Evolutionary conservation across 805 yeast species (phyloP).

Genomic region (Priceomyces medius): DNA sequence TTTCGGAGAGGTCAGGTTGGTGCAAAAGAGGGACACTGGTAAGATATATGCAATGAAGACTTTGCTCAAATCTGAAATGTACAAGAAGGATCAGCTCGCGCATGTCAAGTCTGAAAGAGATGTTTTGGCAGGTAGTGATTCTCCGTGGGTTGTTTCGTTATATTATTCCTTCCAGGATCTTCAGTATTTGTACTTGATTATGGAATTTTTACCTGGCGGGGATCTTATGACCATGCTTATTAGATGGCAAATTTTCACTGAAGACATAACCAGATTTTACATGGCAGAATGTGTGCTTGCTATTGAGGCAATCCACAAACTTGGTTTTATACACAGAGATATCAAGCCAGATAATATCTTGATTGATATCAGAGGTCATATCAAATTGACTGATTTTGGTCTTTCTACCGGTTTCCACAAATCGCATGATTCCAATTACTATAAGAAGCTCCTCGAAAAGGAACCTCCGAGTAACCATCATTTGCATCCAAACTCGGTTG

Average conservation of each 20-base stretch:
- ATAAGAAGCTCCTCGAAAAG: slow-evolving; percentile 71
- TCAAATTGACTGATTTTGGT: slow-evolving; percentile 73
- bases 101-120: slow-evolving; percentile 96
- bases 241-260: slow-evolving; percentile 91
- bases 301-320: slow-evolving; percentile 87
- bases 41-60: slow-evolving; percentile 95
- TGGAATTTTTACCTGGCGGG: slow-evolving; percentile 83
- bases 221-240: slow-evolving; percentile 93
- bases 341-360: slow-evolving; percentile 95
- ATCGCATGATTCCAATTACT: slow-evolving; percentile 87
- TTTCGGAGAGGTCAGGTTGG: slow-evolving; percentile 94
- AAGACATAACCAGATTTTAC: slow-evolving; percentile 88
- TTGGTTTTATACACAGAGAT: slow-evolving; percentile 95
- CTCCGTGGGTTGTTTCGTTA: slow-evolving; percentile 85
- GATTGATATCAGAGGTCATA: slow-evolving; percentile 75
- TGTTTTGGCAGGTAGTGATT: slow-evolving; percentile 85
- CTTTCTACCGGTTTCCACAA: slow-evolving; percentile 88
- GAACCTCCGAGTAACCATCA: slow-evolving; percentile 43
- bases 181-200: slow-evolving; percentile 69
- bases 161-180: slow-evolving; percentile 82
- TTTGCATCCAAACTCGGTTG: slow-evolving; percentile 23
- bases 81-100: slow-evolving; percentile 88
- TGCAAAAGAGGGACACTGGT: slow-evolving; percentile 89
- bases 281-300: slow-evolving; percentile 97
- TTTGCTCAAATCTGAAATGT: slow-evolving; percentile 85